Evolutionary conservation across 179 eudicot species (phyloP).

Genomic region (Silene vulgaris): DNA sequence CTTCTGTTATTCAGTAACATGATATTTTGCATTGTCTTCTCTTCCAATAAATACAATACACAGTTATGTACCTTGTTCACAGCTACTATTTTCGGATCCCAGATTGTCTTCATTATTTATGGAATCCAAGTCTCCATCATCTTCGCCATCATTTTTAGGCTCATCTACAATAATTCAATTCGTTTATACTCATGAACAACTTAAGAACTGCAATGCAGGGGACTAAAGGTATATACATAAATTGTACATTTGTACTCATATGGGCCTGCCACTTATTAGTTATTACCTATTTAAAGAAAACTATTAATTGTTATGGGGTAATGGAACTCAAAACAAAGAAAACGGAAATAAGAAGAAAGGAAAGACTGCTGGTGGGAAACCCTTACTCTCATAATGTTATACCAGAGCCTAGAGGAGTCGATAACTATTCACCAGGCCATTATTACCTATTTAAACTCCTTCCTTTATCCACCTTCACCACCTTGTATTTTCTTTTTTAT

Average conservation of each 20-base stretch:
- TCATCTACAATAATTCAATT: not conserved
- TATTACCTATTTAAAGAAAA: too few relatives aligned
- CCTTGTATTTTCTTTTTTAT: not conserved
- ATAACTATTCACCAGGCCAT: too few relatives aligned
- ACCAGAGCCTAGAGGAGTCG: too few relatives aligned
- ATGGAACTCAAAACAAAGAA: not conserved
- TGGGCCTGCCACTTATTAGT: not conserved
- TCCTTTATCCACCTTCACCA: not conserved
- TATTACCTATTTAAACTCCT: too few relatives aligned
- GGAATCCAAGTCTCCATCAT: not conserved
- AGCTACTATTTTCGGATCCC: not conserved
- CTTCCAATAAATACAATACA: not conserved
- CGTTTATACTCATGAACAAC: not conserved
- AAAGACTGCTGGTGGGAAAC: not conserved
- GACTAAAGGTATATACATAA: not conserved
- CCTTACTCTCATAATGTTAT: not conserved
- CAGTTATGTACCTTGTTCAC: constrained; percentile 14
- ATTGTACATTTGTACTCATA: not conserved
- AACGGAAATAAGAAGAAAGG: too few relatives aligned
- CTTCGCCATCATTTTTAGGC: not conserved
- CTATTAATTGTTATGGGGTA: not conserved
- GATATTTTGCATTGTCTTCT: not conserved
- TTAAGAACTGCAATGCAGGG: not conserved
- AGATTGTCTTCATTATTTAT: not conserved
- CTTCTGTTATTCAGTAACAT: not conserved